A percentile compares a stretch with the other conserved stretches of the same genome.
These are phyloP conservation scores for Aphanomyces invadans DNA, from an alignment of 352 stramenopile genomes.

Conservation along the genomic window DNA sequence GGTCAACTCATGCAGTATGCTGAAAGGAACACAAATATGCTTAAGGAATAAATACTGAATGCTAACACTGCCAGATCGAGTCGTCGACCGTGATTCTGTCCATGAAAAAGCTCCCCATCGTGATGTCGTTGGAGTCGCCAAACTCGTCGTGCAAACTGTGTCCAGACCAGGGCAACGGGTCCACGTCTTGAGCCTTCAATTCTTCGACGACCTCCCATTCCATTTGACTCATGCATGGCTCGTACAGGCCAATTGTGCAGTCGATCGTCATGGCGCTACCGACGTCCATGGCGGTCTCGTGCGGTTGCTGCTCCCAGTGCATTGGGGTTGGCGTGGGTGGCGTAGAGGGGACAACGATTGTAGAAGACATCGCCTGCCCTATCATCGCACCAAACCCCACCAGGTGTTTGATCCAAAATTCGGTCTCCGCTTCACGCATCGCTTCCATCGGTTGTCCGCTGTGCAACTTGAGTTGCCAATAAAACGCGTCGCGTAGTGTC, in stretches of 20 bases:
- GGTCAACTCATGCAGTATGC: too few species aligned
- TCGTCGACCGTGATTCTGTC: constrained; percentile 9
- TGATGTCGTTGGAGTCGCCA: neutral
- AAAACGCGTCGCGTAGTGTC: constrained; percentile 72
- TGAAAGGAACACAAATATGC: too few species aligned
- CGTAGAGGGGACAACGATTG: neutral
- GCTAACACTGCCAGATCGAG: neutral
- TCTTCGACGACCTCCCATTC: constrained; percentile 12
- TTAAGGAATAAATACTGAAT: too few species aligned
- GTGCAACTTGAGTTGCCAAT: constrained; percentile 73
- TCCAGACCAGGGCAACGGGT: constrained; percentile 1
- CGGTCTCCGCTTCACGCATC: constrained; percentile 51
- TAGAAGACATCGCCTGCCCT: constrained; percentile 29
- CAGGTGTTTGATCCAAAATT: constrained; percentile 68
- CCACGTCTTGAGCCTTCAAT: neutral
- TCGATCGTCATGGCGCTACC: constrained; percentile 1
- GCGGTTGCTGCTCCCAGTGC: neutral
- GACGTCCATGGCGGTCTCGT: neutral
- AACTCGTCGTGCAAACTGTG: neutral
- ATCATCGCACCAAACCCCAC: constrained; percentile 58
- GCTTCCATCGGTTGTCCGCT: constrained; percentile 58
- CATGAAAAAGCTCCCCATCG: neutral
- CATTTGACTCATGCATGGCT: constrained; percentile 11
- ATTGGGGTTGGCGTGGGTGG: neutral
- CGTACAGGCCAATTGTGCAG: neutral